phyloP scores from a whole-genome alignment of 106 monocot genomes.

The Acorus calamus region DNA sequence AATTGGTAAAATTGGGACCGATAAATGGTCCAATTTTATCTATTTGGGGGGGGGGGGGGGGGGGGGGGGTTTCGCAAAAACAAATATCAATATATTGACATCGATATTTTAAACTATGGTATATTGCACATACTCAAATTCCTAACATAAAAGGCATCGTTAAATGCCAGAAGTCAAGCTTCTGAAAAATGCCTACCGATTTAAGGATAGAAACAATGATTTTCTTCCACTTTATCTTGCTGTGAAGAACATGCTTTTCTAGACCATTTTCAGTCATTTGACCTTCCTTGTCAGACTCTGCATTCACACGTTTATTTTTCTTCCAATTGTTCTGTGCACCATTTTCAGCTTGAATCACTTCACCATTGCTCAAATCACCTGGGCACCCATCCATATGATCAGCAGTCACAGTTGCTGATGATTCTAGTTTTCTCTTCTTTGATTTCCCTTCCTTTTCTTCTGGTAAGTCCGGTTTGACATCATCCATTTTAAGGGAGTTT shows the following conservation, averaged over 20 bases:
- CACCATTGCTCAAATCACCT: constrained; percentile 26
- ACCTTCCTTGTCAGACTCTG: background rate
- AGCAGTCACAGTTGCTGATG: background rate
- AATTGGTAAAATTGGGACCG: too few species aligned
- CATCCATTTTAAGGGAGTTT: background rate
- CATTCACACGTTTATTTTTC: constrained; percentile 18
- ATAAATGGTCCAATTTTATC: too few species aligned
- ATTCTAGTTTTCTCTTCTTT: constrained; percentile 38
- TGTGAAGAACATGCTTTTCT: constrained; percentile 2
- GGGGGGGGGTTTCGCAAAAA: too few species aligned
- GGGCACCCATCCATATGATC: background rate
- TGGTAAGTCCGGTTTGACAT: background rate
- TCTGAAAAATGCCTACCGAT: constrained; percentile 25
- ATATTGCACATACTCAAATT: too few species aligned
- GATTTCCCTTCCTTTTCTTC: constrained; percentile 8
- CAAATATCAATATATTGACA: too few species aligned
- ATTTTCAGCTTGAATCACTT: constrained; percentile 43
- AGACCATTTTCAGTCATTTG: background rate
- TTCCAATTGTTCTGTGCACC: constrained; percentile 10
- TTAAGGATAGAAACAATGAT: constrained; percentile 52
- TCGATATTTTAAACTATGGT: too few species aligned
- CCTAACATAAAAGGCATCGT: too few species aligned
- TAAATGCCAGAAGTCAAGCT: too few species aligned
- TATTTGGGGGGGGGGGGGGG: too few species aligned
- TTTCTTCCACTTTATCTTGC: constrained; percentile 92